phyloP scores from a whole-genome alignment of 1,284 basidiomycete species.

The Phylloporus gajari region DNA sequence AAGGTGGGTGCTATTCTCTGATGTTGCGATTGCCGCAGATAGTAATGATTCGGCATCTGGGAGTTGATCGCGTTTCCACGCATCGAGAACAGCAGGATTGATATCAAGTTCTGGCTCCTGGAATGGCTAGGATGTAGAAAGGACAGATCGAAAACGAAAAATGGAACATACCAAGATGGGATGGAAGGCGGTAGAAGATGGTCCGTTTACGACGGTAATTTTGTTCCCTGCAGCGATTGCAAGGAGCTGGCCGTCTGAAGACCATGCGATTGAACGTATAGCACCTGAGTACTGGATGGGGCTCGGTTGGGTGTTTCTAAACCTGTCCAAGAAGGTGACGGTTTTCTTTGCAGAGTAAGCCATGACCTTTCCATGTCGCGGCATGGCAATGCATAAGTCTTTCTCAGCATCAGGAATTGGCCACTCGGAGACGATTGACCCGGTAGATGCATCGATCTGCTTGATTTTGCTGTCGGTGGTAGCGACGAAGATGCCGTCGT shows the following conservation, averaged over 20 bases:
- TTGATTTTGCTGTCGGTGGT: background rate
- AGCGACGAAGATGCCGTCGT: constrained; percentile 3
- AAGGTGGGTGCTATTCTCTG: background rate
- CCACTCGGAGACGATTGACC: constrained; percentile 6
- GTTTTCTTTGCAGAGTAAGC: background rate
- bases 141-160: too few relatives aligned
- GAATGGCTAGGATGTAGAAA: too few relatives aligned
- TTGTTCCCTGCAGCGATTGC: background rate
- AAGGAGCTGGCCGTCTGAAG: background rate
- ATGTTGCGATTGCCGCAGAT: background rate
- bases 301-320: background rate
- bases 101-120: background rate
- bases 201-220: background rate
- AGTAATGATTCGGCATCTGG: background rate
- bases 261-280: background rate
- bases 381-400: background rate
- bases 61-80: background rate
- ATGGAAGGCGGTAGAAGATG: too few relatives aligned
- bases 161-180: too few relatives aligned
- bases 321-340: background rate
- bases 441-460: background rate
- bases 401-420: background rate
- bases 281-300: background rate
- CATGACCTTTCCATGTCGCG: constrained; percentile 1
- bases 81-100: background rate